Conservation (phyloP, 2,329 filamentous ascomycete species). For the Dothistroma septosporum region DNA sequence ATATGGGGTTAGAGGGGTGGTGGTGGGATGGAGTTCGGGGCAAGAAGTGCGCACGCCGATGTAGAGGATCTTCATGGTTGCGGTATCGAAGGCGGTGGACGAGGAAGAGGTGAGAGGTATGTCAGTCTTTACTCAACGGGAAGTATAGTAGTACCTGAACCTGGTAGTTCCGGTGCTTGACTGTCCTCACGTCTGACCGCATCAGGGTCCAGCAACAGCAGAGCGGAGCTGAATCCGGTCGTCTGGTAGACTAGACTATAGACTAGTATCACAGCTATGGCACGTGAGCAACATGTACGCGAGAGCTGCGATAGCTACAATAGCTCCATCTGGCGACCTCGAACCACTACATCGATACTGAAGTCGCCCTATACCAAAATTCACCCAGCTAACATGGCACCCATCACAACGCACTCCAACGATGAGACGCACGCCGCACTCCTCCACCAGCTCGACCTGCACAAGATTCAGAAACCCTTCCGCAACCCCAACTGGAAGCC, state of each 20-base stretch:
- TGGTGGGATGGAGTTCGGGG: constrained; percentile 16
- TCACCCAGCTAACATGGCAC: constrained; percentile 44
- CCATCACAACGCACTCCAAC: constrained; percentile 66
- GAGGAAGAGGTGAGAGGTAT: neutral
- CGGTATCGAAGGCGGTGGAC: constrained; percentile 19
- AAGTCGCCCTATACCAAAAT: neutral
- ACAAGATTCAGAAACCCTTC: constrained; percentile 80
- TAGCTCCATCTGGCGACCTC: neutral
- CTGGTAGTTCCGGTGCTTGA: neutral
- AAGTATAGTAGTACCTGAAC: neutral
- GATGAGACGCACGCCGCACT: constrained; percentile 76
- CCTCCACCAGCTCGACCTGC: constrained; percentile 87
- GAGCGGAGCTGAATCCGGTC: neutral
- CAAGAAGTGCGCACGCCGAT: constrained; percentile 63
- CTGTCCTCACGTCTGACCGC: neutral
- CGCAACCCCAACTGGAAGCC: constrained; percentile 88
- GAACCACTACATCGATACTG: neutral
- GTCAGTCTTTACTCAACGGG: neutral
- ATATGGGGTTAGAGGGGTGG: constrained; percentile 23
- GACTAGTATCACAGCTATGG: neutral
- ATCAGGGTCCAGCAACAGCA: neutral
- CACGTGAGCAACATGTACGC: neutral
- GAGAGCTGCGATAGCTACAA: neutral
- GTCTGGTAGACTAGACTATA: neutral
- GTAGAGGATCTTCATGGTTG: constrained; percentile 79